Conservation (phyloP, 1,284 basidiomycete genomes). For the Rhodotorula mucilaginosa region DNA sequence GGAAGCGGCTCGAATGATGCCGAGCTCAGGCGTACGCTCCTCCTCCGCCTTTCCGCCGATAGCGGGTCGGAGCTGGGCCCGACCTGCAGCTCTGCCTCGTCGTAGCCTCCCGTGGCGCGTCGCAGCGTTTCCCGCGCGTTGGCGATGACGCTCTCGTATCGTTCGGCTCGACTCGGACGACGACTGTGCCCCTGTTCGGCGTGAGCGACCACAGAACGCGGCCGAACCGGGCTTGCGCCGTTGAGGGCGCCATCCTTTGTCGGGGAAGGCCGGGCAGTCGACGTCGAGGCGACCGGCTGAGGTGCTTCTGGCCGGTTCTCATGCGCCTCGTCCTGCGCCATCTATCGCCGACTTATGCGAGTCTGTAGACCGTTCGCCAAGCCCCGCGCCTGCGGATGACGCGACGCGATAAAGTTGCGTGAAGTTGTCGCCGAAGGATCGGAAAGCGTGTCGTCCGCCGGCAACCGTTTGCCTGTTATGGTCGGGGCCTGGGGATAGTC, state of each 20-base stretch:
- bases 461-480: too few species aligned
- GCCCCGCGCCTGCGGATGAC: too few species aligned
- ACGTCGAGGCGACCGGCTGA: background rate
- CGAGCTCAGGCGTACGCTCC: background rate
- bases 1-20: background rate
- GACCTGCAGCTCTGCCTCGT: background rate
- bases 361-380: too few species aligned
- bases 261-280: background rate
- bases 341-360: too few species aligned
- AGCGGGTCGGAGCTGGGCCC: background rate
- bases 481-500: too few species aligned
- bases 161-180: conserved; percentile 31
- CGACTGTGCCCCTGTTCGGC: conserved; percentile 13
- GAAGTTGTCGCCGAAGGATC: too few species aligned
- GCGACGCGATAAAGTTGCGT: too few species aligned
- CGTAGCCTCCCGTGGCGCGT: background rate
- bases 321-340: too few species aligned
- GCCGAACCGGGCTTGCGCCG: background rate
- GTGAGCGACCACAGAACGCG: background rate
- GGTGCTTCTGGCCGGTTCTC: too few species aligned
- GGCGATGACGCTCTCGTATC: conserved; percentile 33
- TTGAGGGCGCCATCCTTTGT: background rate
- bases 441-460: too few species aligned
- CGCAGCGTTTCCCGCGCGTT: conserved; percentile 15
- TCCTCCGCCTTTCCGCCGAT: background rate